phyloP scores from a whole-genome alignment of 352 stramenopile genomes.

The Globisporangium iwayamae region DNA sequence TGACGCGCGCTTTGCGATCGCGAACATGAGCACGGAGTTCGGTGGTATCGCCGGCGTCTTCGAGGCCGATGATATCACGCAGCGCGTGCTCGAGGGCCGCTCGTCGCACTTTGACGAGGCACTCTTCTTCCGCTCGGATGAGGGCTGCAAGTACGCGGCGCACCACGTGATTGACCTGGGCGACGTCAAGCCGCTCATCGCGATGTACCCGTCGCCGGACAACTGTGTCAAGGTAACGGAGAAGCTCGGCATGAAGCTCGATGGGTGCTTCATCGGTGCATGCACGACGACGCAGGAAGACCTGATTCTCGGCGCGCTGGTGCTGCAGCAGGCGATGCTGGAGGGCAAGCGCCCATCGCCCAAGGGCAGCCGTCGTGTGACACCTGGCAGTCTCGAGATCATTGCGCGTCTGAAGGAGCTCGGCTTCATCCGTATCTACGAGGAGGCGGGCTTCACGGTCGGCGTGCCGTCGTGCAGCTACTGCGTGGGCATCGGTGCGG shows the following conservation, averaged over 20 bases:
- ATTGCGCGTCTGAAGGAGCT: conserved; percentile 59
- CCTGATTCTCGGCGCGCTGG: conserved; percentile 69
- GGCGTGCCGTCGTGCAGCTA: conserved; percentile 78
- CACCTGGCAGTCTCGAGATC: conserved; percentile 74
- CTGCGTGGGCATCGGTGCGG: conserved; percentile 77
- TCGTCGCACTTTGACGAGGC: conserved; percentile 64
- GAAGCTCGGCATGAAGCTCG: conserved; percentile 72
- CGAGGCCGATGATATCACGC: conserved; percentile 65
- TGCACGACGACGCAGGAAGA: conserved; percentile 83
- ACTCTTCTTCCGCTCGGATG: conserved; percentile 65
- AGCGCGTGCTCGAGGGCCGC: conserved; percentile 51
- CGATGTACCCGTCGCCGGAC: conserved; percentile 75
- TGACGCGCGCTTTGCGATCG: conserved; percentile 75
- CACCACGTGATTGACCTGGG: conserved; percentile 77
- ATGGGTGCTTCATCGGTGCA: conserved; percentile 81
- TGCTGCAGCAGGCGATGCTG: conserved; percentile 70
- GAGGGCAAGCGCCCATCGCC: conserved; percentile 50
- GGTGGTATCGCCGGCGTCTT: conserved; percentile 81
- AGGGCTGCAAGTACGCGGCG: conserved; percentile 63
- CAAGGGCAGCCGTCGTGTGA: conserved; percentile 62
- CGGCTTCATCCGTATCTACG: conserved; percentile 67
- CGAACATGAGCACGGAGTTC: conserved; percentile 85
- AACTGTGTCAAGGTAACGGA: conserved; percentile 71
- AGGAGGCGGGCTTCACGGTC: conserved; percentile 75
- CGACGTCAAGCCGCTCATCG: conserved; percentile 55